Conservation (phyloP, 176 grass and related monocot genomes). For the Dendrocalamus sinicus region DNA sequence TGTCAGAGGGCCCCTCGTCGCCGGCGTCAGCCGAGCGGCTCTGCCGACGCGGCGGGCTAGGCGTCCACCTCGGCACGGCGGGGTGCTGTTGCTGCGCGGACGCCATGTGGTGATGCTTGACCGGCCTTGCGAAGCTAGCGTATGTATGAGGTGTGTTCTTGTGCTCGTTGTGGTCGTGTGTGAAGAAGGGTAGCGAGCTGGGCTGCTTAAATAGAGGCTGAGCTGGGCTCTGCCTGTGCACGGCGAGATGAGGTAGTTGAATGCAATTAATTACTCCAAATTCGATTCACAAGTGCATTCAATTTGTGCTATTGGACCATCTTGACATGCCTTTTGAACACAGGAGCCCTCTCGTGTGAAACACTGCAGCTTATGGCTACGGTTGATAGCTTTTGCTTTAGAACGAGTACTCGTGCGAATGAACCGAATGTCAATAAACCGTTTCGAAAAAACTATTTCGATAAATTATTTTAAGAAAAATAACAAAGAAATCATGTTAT, state of each 20-base stretch:
- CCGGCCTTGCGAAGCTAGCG: not conserved
- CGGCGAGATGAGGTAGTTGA: not conserved
- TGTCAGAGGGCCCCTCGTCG: not conserved
- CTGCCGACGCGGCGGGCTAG: constrained; percentile 43
- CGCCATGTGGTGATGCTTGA: constrained; percentile 32
- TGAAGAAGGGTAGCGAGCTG: not conserved
- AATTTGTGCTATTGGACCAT: not conserved
- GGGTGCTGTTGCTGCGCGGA: constrained; percentile 23
- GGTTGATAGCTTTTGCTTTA: not conserved
- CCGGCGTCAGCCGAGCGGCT: not conserved
- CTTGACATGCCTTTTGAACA: not conserved
- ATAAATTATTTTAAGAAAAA: too few relatives aligned
- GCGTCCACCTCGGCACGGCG: constrained; percentile 74
- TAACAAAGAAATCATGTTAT: not conserved
- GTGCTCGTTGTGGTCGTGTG: not conserved
- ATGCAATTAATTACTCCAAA: not conserved
- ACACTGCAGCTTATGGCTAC: too few relatives aligned
- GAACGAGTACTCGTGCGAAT: too few relatives aligned
- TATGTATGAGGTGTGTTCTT: not conserved
- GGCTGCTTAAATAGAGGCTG: constrained; percentile 42
- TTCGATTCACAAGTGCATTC: not conserved
- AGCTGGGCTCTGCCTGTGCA: not conserved
- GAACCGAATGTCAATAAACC: too few relatives aligned
- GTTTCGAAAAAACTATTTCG: too few relatives aligned
- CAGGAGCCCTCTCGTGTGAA: not conserved